Conservation (phyloP, 345 rosid genomes). For the Brassica napus region DNA sequence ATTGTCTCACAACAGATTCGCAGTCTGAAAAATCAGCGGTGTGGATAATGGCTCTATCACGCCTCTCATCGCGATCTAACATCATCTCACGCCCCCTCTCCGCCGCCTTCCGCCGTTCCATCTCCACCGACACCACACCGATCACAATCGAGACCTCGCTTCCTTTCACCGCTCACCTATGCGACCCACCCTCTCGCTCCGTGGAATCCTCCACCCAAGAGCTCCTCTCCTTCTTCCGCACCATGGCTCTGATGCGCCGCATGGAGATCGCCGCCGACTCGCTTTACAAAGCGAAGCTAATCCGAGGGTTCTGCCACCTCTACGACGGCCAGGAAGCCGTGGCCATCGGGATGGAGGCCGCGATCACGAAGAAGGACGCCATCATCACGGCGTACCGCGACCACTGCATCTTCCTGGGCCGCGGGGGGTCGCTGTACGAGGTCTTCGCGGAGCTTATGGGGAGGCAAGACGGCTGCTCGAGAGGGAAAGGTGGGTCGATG, state of each 20-base stretch:
- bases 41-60: slow-evolving; percentile 62
- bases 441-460: slow-evolving; percentile 95
- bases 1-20: slow-evolving; percentile 12
- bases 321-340: slow-evolving; percentile 99
- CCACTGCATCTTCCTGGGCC: slow-evolving; percentile 80
- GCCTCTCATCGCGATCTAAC: slow-evolving; percentile 43
- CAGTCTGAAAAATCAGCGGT: slow-evolving; percentile 15
- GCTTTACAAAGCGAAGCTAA: slow-evolving; percentile 96
- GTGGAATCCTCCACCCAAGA: slow-evolving; percentile 69
- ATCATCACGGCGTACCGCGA: slow-evolving; percentile 94
- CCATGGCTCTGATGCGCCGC: slow-evolving; percentile 90
- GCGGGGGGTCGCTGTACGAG: slow-evolving; percentile 78
- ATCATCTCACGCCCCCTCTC: slow-evolving; percentile 44
- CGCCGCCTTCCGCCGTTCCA: slow-evolving; percentile 51
- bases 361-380: slow-evolving; percentile 76
- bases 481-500: slow-evolving; percentile 97
- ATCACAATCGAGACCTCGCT: slow-evolving; percentile 83
- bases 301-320: slow-evolving; percentile 97
- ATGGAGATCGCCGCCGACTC: slow-evolving; percentile 98
- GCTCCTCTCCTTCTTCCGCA: slow-evolving; percentile 72
- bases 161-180: slow-evolving; percentile 76
- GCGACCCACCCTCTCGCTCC: slow-evolving; percentile 84
- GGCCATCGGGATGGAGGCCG: slow-evolving; percentile 94
- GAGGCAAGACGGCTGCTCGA: slow-evolving; percentile 78
- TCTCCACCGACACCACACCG: slow-evolving; percentile 75